A percentile compares a stretch with the other conserved stretches of the same genome.
phyloP scores from a whole-genome alignment of 176 grass and related monocot species.

The Triticum aestivum region IWGSC_CS_RefSeq_v2.1 NC_057810.1:151856895-151857394 shows the following conservation, averaged over 20 bases:
- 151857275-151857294: not conserved
- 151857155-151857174: slow-evolving; percentile 66
- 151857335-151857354: not conserved
- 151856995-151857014: too few relatives aligned
- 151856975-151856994: too few relatives aligned
- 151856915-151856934: too few relatives aligned
- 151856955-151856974: too few relatives aligned
- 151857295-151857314: not conserved
- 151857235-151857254: slow-evolving; percentile 68
- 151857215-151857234: slow-evolving; percentile 74
- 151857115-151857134: not conserved
- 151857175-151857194: slow-evolving; percentile 96
- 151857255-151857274: slow-evolving; percentile 73
- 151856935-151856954: too few relatives aligned
- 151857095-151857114: not conserved
- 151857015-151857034: too few relatives aligned
- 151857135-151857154: slow-evolving; percentile 33
- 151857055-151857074: slow-evolving; percentile 9
- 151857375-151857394: too few relatives aligned
- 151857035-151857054: not conserved
- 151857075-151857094: not conserved
- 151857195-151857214: slow-evolving; percentile 64
- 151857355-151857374: not conserved
- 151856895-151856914: too few relatives aligned
- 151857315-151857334: not conserved